Evolutionary conservation across 1,139 yeast genomes (phyloP).

Genomic region (Geotrichum aggregatum): DNA sequence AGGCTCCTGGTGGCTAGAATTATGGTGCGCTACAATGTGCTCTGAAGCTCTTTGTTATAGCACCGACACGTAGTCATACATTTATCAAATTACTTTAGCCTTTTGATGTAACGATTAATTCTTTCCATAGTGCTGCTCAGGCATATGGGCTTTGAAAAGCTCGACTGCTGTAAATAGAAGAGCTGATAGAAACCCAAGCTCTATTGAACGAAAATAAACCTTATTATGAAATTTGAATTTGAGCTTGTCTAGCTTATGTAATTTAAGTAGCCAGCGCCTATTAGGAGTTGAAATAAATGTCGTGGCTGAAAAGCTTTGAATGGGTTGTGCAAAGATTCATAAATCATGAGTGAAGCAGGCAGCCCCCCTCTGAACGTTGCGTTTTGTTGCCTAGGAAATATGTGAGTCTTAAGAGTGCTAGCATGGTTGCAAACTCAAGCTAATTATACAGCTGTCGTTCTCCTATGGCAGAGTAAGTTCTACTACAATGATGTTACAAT

Average conservation of each 20-base stretch:
- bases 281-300: neutral
- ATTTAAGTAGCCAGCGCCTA: no score
- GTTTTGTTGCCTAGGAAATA: conserved; percentile 88
- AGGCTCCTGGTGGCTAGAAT: neutral
- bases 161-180: no score
- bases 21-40: neutral
- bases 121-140: no score
- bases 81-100: no score
- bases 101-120: no score
- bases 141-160: no score
- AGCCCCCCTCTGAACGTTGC: conserved; percentile 51
- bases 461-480: conserved; percentile 81
- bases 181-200: no score
- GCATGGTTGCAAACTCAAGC: conserved; percentile 5
- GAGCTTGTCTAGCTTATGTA: neutral
- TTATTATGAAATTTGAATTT: no score
- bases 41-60: no score
- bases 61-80: no score
- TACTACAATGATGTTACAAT: neutral
- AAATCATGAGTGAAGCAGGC: neutral
- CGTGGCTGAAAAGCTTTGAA: no score
- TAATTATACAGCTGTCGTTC: conserved; percentile 65
- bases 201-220: no score
- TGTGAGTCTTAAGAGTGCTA: conserved; percentile 46
- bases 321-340: neutral